Evolutionary conservation across 495 filamentous ascomycete genomes (phyloP).

Genomic region (Darksidea phi): DNA sequence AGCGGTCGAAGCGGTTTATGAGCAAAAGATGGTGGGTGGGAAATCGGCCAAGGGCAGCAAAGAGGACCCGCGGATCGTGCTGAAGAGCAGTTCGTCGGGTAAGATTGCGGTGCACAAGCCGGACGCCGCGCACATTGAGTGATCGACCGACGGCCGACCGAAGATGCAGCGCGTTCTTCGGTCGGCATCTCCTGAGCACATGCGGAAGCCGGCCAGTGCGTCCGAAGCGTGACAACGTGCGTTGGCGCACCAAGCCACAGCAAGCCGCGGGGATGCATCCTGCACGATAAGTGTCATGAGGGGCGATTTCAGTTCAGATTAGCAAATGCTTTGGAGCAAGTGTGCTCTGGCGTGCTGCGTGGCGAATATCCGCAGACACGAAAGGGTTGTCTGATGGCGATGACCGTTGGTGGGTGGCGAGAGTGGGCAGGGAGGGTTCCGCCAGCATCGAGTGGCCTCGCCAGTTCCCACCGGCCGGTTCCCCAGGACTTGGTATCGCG

Average conservation of each 20-base stretch:
- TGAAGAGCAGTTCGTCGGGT: constrained; percentile 39
- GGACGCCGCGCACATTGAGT: constrained; percentile 43
- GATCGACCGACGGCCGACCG: constrained; percentile 4
- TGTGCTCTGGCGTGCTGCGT: constrained; percentile 3
- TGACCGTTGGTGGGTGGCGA: constrained; percentile 4
- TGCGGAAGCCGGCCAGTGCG: constrained; percentile 11
- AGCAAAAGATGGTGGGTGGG: constrained; percentile 39
- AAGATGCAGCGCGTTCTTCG: constrained; percentile 12
- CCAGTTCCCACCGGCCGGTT: constrained; percentile 17
- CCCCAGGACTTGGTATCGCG: constrained; percentile 27
- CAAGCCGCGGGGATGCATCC: neutral
- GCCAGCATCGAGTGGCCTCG: constrained; percentile 13
- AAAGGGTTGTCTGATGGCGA: constrained; percentile 1
- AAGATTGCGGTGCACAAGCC: constrained; percentile 43
- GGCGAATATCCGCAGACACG: constrained; percentile 13
- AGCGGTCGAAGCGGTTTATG: constrained; percentile 39
- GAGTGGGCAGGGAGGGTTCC: constrained; percentile 6
- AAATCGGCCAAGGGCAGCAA: constrained; percentile 41
- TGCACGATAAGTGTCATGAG: constrained; percentile 17
- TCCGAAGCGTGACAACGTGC: constrained; percentile 15
- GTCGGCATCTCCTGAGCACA: neutral
- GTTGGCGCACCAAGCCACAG: constrained; percentile 5
- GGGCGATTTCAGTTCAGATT: neutral
- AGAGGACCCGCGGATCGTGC: constrained; percentile 40
- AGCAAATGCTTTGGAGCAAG: neutral